Evolutionary conservation across 2,329 filamentous ascomycete genomes (phyloP), one percentile per base, ranked within the genome.

Genomic region (Ophidiomyces ophidiicola): DNA sequence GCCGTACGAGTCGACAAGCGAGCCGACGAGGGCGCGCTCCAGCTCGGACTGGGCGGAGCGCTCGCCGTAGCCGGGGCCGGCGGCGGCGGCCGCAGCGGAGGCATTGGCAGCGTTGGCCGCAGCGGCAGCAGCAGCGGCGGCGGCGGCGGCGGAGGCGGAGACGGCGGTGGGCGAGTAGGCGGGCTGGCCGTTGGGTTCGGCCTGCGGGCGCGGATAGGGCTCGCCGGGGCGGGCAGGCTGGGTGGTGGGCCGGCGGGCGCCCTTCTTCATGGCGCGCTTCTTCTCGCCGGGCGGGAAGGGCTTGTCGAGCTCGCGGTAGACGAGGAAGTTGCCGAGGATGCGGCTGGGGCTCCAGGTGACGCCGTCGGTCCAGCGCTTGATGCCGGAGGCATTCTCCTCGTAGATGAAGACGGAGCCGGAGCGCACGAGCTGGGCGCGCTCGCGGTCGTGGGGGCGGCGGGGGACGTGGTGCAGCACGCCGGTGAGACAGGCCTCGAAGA

Each of bases 361-460:
- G 10, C 87, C 86, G 50, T 94, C 87, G 0, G 86, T 94, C 87
- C 87, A 94, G 41, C 87, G 72, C 64, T 92, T 92, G 63, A 94
- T 93, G 4, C 85, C 85, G 0, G 86, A 92, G 0, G 83, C 79
- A 45, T 84, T 80, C 57, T 94, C 85, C 53, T 93, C 85, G 58
- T 94, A 94, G 48, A 94, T 83, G 61, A 94, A 90, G 32, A 94
- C 74, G 48, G 81, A 80, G 24, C 87, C 87, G 49, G 84, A 92
- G 48, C 74, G 74, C 54, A 94, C 90, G 36, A 93, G 72, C 14
- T 75, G 70, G 17, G 70, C 68, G 36, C 86, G 73, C 60, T 94
- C 87, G 36, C 84, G 72, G 52, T 94, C 87, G 57, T 93, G 84
- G 1, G 87, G 87, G 38, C 87, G 73, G 35, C 87, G 79, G 12